Conservation (phyloP, 306 rosid genomes). For the Casuarina cunninghamiana region DNA sequence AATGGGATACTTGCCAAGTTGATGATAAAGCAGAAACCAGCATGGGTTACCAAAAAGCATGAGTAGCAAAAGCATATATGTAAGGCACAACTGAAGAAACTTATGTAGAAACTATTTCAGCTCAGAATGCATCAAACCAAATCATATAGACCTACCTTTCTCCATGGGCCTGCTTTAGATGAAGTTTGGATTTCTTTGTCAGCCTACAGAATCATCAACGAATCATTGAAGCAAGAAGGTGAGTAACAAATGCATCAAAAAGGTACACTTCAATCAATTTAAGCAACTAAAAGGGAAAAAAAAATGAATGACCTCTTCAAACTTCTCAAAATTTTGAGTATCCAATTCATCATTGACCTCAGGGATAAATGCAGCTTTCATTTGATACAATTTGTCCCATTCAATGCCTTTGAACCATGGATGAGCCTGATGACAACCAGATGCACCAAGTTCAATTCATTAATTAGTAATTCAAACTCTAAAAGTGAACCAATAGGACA, state of each 20-base stretch:
- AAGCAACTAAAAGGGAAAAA: neutral
- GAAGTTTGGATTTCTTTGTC: slow-evolving; percentile 73
- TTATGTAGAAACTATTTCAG: slow-evolving; percentile 10
- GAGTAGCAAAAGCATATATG: slow-evolving; percentile 16
- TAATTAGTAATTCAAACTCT: slow-evolving; percentile 28
- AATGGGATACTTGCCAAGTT: neutral
- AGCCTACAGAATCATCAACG: slow-evolving; percentile 45
- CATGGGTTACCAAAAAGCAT: slow-evolving; percentile 20
- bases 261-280: neutral
- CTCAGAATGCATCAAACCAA: slow-evolving; percentile 17
- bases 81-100: slow-evolving; percentile 7
- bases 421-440: slow-evolving; percentile 69
- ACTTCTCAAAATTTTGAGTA: slow-evolving; percentile 99
- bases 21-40: slow-evolving; percentile 4
- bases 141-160: slow-evolving; percentile 70
- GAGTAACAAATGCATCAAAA: slow-evolving; percentile 25
- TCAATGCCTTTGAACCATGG: slow-evolving; percentile 92
- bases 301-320: slow-evolving; percentile 75
- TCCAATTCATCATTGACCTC: slow-evolving; percentile 97
- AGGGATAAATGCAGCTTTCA: slow-evolving; percentile 97
- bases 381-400: slow-evolving; percentile 89
- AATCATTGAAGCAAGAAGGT: slow-evolving; percentile 18
- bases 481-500: slow-evolving; percentile 39
- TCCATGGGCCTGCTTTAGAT: slow-evolving; percentile 97
- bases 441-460: slow-evolving; percentile 30